Evolutionary conservation across 2,329 filamentous ascomycete genomes (phyloP), one percentile per base, ranked within the genome.

Genomic region (Magnaporthiopsis incrustans): DNA sequence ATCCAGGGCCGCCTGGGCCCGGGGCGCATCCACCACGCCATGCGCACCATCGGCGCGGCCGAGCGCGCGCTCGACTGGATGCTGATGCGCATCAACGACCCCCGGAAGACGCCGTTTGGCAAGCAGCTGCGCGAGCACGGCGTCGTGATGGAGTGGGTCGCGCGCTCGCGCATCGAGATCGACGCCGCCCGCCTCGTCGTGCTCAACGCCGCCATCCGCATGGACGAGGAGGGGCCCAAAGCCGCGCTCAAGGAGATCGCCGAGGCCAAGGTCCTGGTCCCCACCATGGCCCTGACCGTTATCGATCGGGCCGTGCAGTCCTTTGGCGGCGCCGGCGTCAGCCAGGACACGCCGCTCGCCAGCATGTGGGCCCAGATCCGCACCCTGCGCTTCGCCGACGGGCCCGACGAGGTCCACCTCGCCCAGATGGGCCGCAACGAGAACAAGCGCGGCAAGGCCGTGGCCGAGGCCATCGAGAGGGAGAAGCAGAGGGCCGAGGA

Each of bases 1-100:
- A 97, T 99, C 73, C 95, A 99, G 76, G 95, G 95, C 65, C 91
- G 95, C 70, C 88, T 99, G 30, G 95, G 95, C 1, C 95, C 95
- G 1, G 95, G 95, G 44, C 90, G 95, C 65, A 98, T 99, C 74
- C 95, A 99, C 80, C 95, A 99, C 79, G 92, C 92, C 66, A 99
- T 99, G 95, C 88, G 95, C 68, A 89, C 87, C 66, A 95, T 99
- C 73, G 95, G 95, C 63, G 89, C 92, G 81, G 89, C 95, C 25
- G 95, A 99, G 78, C 86, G 88, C 69, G 95, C 93, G 0, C 85
- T 99, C 30, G 94, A 98, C 73, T 97, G 91, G 89, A 90, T 98
- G 85, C 85, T 99, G 65, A 90, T 92, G 71, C 89, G 95, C 67
- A 89, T 97, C 79, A 98, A 98, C 78, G 94, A 99, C 78, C 87